These are phyloP conservation scores for Spiraea crenata DNA, from an alignment of 331 rosid genomes.

Conservation along the genomic window DNA sequence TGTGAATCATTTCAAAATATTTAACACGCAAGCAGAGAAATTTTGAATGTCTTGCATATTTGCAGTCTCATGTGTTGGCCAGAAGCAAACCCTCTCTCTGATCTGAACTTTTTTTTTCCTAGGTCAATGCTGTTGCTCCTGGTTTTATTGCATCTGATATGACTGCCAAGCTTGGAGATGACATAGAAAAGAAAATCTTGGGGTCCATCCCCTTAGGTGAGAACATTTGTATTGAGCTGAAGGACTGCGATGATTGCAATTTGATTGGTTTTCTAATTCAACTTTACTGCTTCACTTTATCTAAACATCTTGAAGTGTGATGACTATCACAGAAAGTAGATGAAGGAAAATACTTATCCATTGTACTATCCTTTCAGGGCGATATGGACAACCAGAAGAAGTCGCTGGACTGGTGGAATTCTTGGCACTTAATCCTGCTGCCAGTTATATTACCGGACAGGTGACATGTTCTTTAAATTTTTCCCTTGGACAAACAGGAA, in stretches of 20 bases:
- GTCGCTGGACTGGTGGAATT: conserved; percentile 44
- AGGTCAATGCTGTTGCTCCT: conserved; percentile 43
- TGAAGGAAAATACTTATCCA: background rate
- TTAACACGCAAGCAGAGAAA: background rate
- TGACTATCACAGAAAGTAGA: background rate
- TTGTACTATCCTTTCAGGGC: conserved; percentile 16
- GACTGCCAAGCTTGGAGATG: conserved; percentile 46
- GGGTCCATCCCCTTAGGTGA: conserved; percentile 40
- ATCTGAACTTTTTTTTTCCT: background rate
- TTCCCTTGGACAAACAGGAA: background rate
- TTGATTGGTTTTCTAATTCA: background rate
- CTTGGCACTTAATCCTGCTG: conserved; percentile 40
- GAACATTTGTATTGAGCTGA: background rate
- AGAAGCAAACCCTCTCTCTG: background rate
- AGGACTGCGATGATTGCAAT: background rate
- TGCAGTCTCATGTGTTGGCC: background rate
- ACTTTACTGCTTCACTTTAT: background rate
- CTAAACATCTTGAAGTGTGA: background rate
- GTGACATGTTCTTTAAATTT: background rate
- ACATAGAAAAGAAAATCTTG: conserved; percentile 40
- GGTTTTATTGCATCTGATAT: conserved; percentile 43
- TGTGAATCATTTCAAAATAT: background rate
- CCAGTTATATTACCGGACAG: conserved; percentile 43
- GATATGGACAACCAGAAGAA: conserved; percentile 43
- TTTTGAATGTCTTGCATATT: background rate